phyloP scores from a whole-genome alignment of 192 early-diverging fungal species.

The Entrophospora sp. region DNA sequence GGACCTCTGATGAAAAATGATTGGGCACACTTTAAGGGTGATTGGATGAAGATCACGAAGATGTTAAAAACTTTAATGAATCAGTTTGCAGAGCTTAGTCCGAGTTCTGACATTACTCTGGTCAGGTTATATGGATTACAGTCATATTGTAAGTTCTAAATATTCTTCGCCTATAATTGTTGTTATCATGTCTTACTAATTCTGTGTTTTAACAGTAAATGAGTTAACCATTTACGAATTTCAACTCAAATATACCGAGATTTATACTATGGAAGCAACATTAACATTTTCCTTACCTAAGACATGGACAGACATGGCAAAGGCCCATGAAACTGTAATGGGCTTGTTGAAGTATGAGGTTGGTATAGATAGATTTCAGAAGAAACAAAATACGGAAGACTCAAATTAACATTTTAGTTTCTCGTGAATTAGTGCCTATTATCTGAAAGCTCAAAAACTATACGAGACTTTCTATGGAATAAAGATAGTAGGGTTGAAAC shows the following conservation, averaged over 20 bases:
- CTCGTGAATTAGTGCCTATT: conserved; percentile 11
- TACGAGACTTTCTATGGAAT: conserved; percentile 5
- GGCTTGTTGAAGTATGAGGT: neutral
- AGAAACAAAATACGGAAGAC: neutral
- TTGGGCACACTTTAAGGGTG: neutral
- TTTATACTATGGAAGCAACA: neutral
- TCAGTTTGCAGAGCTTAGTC: neutral
- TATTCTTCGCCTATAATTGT: neutral
- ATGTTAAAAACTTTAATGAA: conserved; percentile 1
- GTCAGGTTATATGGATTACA: neutral
- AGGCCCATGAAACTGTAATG: neutral
- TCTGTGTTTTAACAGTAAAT: neutral
- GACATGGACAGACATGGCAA: neutral
- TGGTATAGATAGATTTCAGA: neutral
- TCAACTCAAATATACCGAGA: neutral
- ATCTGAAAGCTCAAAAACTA: conserved; percentile 16
- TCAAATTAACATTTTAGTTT: neutral
- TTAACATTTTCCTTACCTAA: neutral
- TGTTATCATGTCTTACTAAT: conserved; percentile 1
- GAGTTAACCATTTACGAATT: neutral
- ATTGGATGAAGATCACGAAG: neutral
- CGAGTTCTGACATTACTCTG: neutral
- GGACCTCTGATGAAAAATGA: neutral
- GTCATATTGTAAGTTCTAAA: conserved; percentile 4
- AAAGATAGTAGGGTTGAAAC: neutral